Evolutionary conservation across 139 green algal genomes (phyloP).

Genomic region (Chlorella sorokiniana): DNA sequence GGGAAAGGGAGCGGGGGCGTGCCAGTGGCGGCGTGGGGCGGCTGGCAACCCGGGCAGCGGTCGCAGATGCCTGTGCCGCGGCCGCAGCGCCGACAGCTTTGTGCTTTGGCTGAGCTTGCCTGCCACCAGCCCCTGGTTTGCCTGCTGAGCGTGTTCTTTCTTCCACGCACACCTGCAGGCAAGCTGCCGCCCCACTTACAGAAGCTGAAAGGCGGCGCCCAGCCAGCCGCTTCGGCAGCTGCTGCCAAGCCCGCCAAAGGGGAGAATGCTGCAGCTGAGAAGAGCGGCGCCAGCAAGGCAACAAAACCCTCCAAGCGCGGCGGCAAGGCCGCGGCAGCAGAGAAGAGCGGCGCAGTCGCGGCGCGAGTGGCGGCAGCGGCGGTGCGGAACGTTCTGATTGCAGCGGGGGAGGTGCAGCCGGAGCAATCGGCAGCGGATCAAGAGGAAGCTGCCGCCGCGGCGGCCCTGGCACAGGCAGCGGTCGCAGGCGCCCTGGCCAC

Average conservation of each 20-base stretch:
- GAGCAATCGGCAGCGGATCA: background rate
- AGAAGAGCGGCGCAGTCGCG: background rate
- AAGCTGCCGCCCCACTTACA: slow-evolving; percentile 1
- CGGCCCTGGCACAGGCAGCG: background rate
- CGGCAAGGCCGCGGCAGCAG: background rate
- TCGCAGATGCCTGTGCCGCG: no score
- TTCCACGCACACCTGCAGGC: slow-evolving; percentile 2
- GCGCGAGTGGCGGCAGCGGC: slow-evolving; percentile 14
- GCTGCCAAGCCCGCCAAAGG: background rate
- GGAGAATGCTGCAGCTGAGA: background rate
- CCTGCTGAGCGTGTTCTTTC: slow-evolving; percentile 3
- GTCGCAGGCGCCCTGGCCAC: background rate
- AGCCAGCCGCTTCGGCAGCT: background rate
- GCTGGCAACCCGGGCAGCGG: no score
- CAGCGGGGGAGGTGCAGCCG: background rate
- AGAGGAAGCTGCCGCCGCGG: background rate
- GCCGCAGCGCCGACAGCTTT: no score
- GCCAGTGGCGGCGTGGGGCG: no score
- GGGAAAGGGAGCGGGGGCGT: no score
- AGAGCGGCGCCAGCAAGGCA: slow-evolving; percentile 11
- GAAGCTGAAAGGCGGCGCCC: background rate
- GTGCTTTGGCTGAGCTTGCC: background rate
- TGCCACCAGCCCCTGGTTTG: background rate
- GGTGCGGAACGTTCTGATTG: slow-evolving; percentile 25
- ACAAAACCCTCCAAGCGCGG: background rate